Conservation (phyloP, 108 stramenopile genomes). For the Schizochytrium sp. region DNA sequence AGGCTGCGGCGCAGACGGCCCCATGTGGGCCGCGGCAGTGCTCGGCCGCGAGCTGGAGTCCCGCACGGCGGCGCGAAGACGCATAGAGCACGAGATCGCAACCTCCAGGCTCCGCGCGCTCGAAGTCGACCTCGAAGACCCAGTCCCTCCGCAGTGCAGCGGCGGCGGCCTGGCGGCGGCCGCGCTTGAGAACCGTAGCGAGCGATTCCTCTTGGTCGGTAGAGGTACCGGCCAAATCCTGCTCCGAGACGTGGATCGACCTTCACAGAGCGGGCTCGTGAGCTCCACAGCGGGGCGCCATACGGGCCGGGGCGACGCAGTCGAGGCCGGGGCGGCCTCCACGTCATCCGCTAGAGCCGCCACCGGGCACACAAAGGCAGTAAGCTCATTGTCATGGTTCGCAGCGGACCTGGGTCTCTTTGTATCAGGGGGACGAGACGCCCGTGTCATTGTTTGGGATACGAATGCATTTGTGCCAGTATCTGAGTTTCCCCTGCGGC, state of each 20-base stretch:
- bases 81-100: not conserved
- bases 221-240: not conserved
- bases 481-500: not conserved
- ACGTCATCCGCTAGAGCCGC: not conserved
- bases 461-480: not conserved
- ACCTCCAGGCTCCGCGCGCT: not conserved
- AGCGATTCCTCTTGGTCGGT: not conserved
- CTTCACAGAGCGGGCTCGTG: not conserved
- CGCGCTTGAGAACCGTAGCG: not conserved
- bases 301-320: not conserved
- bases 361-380: not conserved
- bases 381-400: not conserved
- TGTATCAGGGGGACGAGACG: not conserved
- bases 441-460: not conserved
- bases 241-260: not conserved
- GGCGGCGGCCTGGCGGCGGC: not conserved
- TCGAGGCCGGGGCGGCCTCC: not conserved
- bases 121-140: not conserved
- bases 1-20: not conserved
- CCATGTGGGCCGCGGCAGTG: not conserved
- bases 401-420: not conserved
- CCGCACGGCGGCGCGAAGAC: not conserved
- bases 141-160: not conserved
- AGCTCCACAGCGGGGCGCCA: not conserved
- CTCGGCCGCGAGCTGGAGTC: not conserved